A percentile compares a stretch with the other conserved stretches of the same genome.
These are phyloP conservation scores for Rhododendron mucronatum DNA, from an alignment of 148 eudicot genomes.

Conservation along the genomic window DNA sequence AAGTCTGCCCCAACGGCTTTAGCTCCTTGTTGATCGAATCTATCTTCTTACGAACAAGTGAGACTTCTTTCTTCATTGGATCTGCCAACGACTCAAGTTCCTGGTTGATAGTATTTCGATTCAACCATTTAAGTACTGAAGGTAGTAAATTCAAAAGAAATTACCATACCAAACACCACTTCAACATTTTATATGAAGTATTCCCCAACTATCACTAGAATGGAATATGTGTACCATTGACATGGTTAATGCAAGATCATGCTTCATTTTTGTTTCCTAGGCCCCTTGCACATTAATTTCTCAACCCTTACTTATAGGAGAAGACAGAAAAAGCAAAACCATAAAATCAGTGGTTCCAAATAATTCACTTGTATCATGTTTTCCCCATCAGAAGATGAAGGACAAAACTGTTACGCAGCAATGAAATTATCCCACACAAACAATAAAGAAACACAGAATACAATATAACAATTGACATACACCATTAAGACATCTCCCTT, in stretches of 20 bases:
- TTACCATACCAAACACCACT: not conserved
- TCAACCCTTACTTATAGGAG: not conserved
- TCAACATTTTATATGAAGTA: not conserved
- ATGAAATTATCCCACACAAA: not conserved
- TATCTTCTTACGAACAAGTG: slow-evolving; percentile 74
- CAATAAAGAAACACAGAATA: not conserved
- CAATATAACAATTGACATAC: not conserved
- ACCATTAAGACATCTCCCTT: not conserved
- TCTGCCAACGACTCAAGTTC: slow-evolving; percentile 74
- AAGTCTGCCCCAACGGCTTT: slow-evolving; percentile 72
- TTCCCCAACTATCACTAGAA: not conserved
- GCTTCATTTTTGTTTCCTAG: not conserved
- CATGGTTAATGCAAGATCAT: not conserved
- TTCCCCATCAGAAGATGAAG: not conserved
- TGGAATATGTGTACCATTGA: not conserved
- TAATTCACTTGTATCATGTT: not conserved
- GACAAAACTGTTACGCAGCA: not conserved
- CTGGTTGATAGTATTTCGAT: slow-evolving; percentile 25
- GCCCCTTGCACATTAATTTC: not conserved
- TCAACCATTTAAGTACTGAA: not conserved
- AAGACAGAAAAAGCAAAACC: not conserved
- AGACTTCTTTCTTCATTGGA: slow-evolving; percentile 87
- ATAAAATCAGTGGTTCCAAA: not conserved
- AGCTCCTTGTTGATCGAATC: slow-evolving; percentile 78
- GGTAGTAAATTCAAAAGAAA: not conserved